Evolutionary conservation across 2,329 filamentous ascomycete species (phyloP).

Genomic region (Bipolaris zeicola): DNA sequence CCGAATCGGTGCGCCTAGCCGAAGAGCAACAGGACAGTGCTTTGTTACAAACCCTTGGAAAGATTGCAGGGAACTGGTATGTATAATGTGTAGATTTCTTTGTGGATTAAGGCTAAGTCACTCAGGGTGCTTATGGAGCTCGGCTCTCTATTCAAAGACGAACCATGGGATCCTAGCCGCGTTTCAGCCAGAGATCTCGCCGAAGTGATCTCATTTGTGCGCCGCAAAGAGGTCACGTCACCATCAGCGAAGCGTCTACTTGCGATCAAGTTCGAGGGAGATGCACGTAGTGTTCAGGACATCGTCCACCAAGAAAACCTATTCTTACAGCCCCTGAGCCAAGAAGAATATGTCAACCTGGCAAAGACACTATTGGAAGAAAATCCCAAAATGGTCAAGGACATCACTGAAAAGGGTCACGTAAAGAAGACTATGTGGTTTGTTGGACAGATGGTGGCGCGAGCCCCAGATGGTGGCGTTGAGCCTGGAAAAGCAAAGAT

Average conservation of each 20-base stretch:
- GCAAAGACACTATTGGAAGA: constrained; percentile 60
- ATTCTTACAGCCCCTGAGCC: constrained; percentile 60
- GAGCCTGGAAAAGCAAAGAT: constrained; percentile 64
- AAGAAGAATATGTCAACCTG: constrained; percentile 61
- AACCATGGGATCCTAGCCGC: constrained; percentile 50
- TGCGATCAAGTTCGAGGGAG: constrained; percentile 59
- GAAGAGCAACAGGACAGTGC: constrained; percentile 33
- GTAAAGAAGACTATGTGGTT: constrained; percentile 71
- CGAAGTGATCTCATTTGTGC: constrained; percentile 50
- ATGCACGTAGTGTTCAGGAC: constrained; percentile 54
- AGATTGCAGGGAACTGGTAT: constrained; percentile 63
- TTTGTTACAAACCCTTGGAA: constrained; percentile 44
- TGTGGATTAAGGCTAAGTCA: constrained; percentile 5
- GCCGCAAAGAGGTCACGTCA: constrained; percentile 55
- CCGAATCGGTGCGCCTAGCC: constrained; percentile 16
- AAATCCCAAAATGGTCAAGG: constrained; percentile 63
- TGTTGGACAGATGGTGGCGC: constrained; percentile 70
- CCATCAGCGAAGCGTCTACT: constrained; percentile 66
- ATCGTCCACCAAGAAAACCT: constrained; percentile 65
- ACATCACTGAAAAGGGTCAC: constrained; percentile 65
- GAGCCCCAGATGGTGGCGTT: constrained; percentile 64
- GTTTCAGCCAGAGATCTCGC: constrained; percentile 51
- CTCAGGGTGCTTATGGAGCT: constrained; percentile 58
- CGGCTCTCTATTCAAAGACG: constrained; percentile 53
- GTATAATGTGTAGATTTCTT: constrained; percentile 6